phyloP scores from a whole-genome alignment of 805 yeast species.

The Ogataea nakhonphanomensis region DNA sequence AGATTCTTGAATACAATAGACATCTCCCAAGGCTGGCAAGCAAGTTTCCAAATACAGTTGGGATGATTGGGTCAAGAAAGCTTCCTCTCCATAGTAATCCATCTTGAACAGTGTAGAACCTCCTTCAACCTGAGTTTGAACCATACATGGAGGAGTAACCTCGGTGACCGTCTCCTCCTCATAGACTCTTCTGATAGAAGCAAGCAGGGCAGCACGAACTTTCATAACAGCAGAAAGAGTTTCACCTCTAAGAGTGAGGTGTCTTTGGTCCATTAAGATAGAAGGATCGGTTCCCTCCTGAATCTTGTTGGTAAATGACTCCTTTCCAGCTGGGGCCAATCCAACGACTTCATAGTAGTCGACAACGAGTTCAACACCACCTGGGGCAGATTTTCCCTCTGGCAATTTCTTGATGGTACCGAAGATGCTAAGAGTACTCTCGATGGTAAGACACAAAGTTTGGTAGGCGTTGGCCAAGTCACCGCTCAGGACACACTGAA shows the following conservation, averaged over 20 bases:
- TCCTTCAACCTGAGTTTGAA: conserved; percentile 99
- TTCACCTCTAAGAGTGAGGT: conserved; percentile 95
- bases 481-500: conserved; percentile 86
- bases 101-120: conserved; percentile 93
- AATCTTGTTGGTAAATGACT: conserved; percentile 89
- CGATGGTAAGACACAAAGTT: conserved; percentile 82
- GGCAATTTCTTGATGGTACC: conserved; percentile 85
- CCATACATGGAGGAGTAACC: conserved; percentile 99
- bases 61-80: conserved; percentile 93
- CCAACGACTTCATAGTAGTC: conserved; percentile 90
- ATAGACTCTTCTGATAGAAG: conserved; percentile 72
- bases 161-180: conserved; percentile 73
- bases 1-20: conserved; percentile 95
- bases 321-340: conserved; percentile 94
- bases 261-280: conserved; percentile 89
- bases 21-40: conserved; percentile 95
- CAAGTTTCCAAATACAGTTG: conserved; percentile 96
- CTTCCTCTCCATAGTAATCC: conserved; percentile 96
- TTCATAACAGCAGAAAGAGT: conserved; percentile 88
- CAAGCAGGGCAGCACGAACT: conserved; percentile 80
- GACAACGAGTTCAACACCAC: conserved; percentile 89
- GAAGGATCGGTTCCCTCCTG: conserved; percentile 95
- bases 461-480: conserved; percentile 88
- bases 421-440: conserved; percentile 73
- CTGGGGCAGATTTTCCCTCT: conserved; percentile 96